A percentile compares a stretch with the other conserved stretches of the same genome.
Evolutionary conservation across 306 rosid genomes (phyloP).

Genomic region (Astragalus membranaceus): DNA sequence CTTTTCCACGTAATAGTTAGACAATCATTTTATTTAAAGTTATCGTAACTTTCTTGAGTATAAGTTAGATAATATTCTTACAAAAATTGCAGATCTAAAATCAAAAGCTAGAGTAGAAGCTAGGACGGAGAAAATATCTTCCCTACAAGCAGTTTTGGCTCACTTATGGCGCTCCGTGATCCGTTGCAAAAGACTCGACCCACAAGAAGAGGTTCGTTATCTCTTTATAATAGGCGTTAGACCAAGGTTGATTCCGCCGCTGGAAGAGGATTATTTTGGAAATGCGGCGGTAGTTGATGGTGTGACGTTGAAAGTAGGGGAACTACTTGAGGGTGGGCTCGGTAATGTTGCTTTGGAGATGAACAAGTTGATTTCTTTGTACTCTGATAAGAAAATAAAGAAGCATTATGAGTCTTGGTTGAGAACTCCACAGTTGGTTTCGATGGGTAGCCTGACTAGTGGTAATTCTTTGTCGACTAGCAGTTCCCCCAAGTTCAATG

Average conservation of each 20-base stretch:
- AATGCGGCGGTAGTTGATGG: not conserved
- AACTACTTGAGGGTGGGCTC: conserved; percentile 14
- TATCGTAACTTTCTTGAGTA: too few species aligned
- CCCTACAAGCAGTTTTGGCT: conserved; percentile 35
- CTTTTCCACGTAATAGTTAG: too few species aligned
- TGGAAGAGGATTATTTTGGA: conserved; percentile 30
- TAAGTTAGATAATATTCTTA: too few species aligned
- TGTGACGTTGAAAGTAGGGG: conserved; percentile 23
- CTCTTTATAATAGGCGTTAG: not conserved
- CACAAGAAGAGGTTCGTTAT: not conserved
- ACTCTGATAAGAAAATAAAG: conserved; percentile 4
- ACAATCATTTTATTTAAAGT: too few species aligned
- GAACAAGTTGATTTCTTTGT: conserved; percentile 20
- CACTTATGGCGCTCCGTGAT: conserved; percentile 33
- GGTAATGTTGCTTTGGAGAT: conserved; percentile 37
- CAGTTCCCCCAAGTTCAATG: conserved; percentile 33
- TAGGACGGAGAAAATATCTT: conserved; percentile 23
- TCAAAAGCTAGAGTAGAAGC: conserved; percentile 27
- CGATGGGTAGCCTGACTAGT: fast-evolving
- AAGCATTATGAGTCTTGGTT: conserved; percentile 19
- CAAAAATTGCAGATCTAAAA: conserved; percentile 22
- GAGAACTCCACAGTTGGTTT: not conserved
- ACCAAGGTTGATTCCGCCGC: conserved; percentile 21
- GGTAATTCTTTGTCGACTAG: not conserved
- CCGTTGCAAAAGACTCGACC: not conserved